Conservation (phyloP, 768 basidiomycete genomes). For the Fibroporia radiculosa region DNA sequence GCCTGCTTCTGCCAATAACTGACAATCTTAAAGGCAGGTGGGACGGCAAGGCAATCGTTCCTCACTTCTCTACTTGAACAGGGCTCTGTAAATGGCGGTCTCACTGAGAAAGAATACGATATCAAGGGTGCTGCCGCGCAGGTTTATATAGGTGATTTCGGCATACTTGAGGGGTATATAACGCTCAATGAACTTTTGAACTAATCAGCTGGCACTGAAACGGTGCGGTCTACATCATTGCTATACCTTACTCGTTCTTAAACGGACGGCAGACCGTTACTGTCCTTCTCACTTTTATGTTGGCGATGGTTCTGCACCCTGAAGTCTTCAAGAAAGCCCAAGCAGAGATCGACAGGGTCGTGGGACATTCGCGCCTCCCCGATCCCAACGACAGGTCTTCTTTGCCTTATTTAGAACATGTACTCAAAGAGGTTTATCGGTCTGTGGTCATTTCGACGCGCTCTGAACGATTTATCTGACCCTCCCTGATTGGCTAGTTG, state of each 20-base stretch:
- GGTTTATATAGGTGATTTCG: conserved; percentile 16
- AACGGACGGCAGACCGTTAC: conserved; percentile 23
- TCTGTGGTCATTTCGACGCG: background rate
- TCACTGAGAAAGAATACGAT: conserved; percentile 15
- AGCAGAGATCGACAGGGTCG: conserved; percentile 26
- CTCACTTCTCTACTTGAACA: conserved; percentile 13
- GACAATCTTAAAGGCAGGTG: conserved; percentile 1
- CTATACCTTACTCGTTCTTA: background rate
- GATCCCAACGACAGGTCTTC: conserved; percentile 19
- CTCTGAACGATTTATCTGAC: background rate
- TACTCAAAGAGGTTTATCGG: conserved; percentile 25
- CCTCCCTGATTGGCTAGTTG: conserved; percentile 6
- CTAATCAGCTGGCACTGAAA: conserved; percentile 12
- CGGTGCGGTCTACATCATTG: conserved; percentile 5
- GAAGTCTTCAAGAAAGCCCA: conserved; percentile 30
- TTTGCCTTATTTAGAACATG: conserved; percentile 18
- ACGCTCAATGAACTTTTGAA: background rate
- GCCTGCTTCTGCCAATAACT: background rate
- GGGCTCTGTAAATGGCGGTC: conserved; percentile 2
- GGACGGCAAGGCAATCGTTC: conserved; percentile 4
- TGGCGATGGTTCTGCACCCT: conserved; percentile 30
- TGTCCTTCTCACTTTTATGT: conserved; percentile 22
- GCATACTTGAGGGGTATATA: background rate
- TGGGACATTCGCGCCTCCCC: conserved; percentile 38
- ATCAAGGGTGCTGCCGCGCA: conserved; percentile 15